Conservation (phyloP, 305 asterid species). For the Rubia tinctorum region DNA sequence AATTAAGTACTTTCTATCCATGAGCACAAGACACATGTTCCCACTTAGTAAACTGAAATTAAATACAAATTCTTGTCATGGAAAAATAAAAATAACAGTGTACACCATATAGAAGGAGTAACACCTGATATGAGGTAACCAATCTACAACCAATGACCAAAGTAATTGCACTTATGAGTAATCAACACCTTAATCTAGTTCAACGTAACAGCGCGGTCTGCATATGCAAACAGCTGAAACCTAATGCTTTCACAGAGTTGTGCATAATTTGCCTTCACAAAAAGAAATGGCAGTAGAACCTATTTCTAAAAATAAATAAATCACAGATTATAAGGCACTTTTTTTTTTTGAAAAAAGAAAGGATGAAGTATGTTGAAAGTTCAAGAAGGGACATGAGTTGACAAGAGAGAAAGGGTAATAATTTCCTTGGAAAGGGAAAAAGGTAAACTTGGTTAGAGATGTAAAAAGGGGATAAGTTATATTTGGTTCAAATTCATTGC, state of each 20-base stretch:
- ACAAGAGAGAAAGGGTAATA: too few relatives aligned
- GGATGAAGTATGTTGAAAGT: too few relatives aligned
- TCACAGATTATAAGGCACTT: neutral
- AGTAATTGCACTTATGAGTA: conserved; percentile 71
- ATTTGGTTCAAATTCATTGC: too few relatives aligned
- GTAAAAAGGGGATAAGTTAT: too few relatives aligned
- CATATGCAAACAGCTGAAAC: conserved; percentile 68
- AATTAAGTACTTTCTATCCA: neutral
- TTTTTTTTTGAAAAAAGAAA: too few relatives aligned
- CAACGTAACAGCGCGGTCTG: conserved; percentile 60
- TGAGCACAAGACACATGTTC: neutral
- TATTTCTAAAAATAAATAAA: conserved; percentile 19
- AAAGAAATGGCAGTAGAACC: conserved; percentile 83
- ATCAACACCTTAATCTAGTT: conserved; percentile 83
- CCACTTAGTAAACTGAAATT: neutral
- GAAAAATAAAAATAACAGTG: neutral
- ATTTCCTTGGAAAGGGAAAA: too few relatives aligned
- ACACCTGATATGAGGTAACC: neutral
- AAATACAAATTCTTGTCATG: neutral
- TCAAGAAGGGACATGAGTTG: too few relatives aligned
- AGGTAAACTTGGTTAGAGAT: too few relatives aligned
- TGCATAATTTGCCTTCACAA: conserved; percentile 87
- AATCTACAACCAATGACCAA: neutral
- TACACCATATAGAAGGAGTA: neutral
- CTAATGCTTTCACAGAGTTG: conserved; percentile 64